Conservation (phyloP, 2,329 filamentous ascomycete species). For the Aspergillus quadrilineatus region DNA sequence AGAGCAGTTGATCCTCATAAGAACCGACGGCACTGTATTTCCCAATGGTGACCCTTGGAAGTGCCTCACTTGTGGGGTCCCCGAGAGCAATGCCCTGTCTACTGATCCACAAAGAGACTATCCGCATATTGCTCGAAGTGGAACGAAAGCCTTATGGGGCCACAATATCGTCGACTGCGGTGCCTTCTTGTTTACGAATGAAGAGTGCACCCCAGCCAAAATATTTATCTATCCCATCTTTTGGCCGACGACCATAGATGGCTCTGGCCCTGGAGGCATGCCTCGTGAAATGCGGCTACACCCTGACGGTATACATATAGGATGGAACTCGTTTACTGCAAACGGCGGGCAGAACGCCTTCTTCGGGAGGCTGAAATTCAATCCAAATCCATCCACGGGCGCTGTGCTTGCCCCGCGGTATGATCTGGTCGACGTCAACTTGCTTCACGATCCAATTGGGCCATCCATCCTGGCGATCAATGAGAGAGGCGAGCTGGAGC, state of each 20-base stretch:
- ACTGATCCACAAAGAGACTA: slow-evolving; percentile 35
- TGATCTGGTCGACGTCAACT: slow-evolving; percentile 43
- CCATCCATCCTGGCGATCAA: slow-evolving; percentile 20
- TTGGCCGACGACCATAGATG: slow-evolving; percentile 26
- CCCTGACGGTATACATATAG: background rate
- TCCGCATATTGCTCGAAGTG: slow-evolving; percentile 45
- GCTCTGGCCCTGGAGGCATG: slow-evolving; percentile 16
- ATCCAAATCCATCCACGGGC: slow-evolving; percentile 33
- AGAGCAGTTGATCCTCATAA: slow-evolving; percentile 45
- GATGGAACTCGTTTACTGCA: background rate
- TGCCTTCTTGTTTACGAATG: slow-evolving; percentile 30
- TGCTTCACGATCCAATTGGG: slow-evolving; percentile 29
- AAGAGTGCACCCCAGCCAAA: slow-evolving; percentile 39
- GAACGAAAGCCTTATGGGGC: slow-evolving; percentile 34
- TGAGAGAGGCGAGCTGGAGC: slow-evolving; percentile 25
- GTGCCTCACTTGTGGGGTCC: slow-evolving; percentile 48
- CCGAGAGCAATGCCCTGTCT: slow-evolving; percentile 27
- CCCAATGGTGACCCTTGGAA: slow-evolving; percentile 49
- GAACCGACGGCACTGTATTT: slow-evolving; percentile 43
- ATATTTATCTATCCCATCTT: slow-evolving; percentile 44
- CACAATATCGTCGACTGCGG: slow-evolving; percentile 40
- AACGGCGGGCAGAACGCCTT: slow-evolving; percentile 27
- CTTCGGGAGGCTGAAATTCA: slow-evolving; percentile 44
- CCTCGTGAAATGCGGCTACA: background rate
- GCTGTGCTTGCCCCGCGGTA: slow-evolving; percentile 34